Base-by-base conservation (phyloP, 23 red algal genomes). In the Agarophyton chilense region DNA sequence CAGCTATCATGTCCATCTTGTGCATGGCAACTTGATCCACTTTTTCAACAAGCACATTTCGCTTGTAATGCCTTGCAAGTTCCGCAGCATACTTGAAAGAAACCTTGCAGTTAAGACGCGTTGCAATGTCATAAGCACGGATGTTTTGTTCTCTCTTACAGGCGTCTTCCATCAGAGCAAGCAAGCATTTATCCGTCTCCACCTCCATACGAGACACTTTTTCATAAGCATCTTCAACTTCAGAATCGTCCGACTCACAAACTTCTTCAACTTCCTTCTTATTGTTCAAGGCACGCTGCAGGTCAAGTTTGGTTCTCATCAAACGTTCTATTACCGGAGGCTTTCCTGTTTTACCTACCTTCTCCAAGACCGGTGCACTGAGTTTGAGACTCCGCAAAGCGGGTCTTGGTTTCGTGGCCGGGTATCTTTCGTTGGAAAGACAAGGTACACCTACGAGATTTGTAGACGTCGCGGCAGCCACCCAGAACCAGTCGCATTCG, bases 91-190 rank as follows among this genome's bases (percentile, higher is more conserved):
- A 88, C 41, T 84, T 84, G 61, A 88, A 77, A 26, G 81, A 87
- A 49, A 91, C 90, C 55, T 73, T 55, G 17, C 72, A 61, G 39
- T 82, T 47, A 10, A 96, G 81, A 13, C 94, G 81, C 40, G 88
- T 88, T 24, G 94, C 87, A 41, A 93, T 66, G 75, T 97, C 95
- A 14, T 90, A 79, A 2, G 95, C 95, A 8, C 95, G 90, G 56
- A 88, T 52, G 47, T 84, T 85, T 8, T 93, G 81, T 52, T 84
- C 88, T 73, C 50, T 82, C 54, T 74, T 51, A 25, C 88, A 93
- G 21, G 95, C 88, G 41, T 93, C 95, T 54, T 97, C 95, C 52
- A 97, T 87, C 47, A 94, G 71, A 52, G 86, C 77, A 6, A 97
- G 86, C 17, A 93, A 50, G 43, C 83, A 92, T 51, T 96, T 96